phyloP scores from a whole-genome alignment of 768 basidiomycete genomes.

The Sutorius australiensis region DNA sequence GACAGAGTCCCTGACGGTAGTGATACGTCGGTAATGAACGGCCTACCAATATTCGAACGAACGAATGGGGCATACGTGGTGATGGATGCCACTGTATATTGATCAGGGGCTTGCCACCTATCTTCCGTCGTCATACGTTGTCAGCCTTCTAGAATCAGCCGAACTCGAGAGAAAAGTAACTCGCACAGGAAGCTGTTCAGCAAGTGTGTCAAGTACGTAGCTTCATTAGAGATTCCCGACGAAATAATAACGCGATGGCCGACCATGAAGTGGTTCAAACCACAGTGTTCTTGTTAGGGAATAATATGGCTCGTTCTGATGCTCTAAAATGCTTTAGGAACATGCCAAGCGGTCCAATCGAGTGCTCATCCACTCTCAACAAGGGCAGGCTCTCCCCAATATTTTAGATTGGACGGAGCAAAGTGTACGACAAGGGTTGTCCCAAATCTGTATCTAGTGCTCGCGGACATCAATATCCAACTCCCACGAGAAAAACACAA shows the following conservation, averaged over 20 bases:
- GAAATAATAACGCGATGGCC: neutral
- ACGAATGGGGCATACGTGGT: neutral
- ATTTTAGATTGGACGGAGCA: constrained; percentile 19
- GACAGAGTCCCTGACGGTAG: neutral
- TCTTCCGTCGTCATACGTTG: neutral
- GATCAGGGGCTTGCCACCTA: neutral
- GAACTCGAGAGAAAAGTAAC: neutral
- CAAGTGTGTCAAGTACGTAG: neutral
- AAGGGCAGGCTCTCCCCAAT: neutral
- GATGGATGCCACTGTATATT: too few species aligned
- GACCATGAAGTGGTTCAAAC: neutral
- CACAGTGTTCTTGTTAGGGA: neutral
- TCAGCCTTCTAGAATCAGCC: neutral
- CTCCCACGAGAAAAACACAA: neutral
- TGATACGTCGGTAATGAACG: neutral
- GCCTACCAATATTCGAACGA: neutral
- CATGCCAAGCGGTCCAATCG: too few species aligned
- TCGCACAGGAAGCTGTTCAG: too few species aligned
- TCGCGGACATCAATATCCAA: constrained; percentile 3
- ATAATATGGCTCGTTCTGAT: neutral
- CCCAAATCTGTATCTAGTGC: constrained; percentile 26
- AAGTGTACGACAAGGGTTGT: constrained; percentile 18
- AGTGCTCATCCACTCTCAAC: neutral
- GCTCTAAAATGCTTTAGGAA: neutral
- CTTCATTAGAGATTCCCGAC: neutral